phyloP scores from a whole-genome alignment of 1,139 yeast species.

The Suhomyces bolitotheri region DNA sequence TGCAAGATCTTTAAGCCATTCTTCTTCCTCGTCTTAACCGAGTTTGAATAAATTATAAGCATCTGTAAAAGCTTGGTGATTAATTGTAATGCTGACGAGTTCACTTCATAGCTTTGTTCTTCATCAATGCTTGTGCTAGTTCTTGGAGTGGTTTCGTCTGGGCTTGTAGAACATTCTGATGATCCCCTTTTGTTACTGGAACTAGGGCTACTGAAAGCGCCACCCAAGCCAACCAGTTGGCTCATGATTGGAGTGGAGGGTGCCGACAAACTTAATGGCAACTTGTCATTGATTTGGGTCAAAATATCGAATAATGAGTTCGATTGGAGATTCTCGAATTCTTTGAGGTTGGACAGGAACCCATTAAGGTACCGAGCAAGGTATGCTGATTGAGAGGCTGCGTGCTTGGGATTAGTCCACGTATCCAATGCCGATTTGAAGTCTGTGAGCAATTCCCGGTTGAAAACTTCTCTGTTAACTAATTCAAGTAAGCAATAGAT shows the following conservation, averaged over 20 bases:
- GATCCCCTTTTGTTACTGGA: conserved; percentile 7
- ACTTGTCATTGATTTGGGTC: conserved; percentile 40
- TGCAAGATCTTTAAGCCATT: conserved; percentile 36
- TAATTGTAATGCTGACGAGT: conserved; percentile 32
- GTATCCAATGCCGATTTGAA: conserved; percentile 28
- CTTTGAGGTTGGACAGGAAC: conserved; percentile 26
- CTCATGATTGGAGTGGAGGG: conserved; percentile 44
- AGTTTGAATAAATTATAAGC: conserved; percentile 38
- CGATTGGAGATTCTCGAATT: conserved; percentile 36
- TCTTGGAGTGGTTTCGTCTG: conserved; percentile 11
- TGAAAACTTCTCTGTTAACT: conserved; percentile 36
- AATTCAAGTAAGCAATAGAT: conserved; percentile 36
- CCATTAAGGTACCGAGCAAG: conserved; percentile 26
- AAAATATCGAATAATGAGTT: conserved; percentile 36
- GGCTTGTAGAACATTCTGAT: conserved; percentile 5
- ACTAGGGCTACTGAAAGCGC: conserved; percentile 8
- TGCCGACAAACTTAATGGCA: conserved; percentile 47
- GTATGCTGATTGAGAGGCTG: conserved; percentile 14
- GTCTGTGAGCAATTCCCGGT: conserved; percentile 26
- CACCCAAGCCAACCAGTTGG: conserved; percentile 17
- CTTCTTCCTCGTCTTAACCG: conserved; percentile 34
- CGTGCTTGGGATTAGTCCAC: conserved; percentile 28
- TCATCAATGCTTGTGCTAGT: conserved; percentile 11
- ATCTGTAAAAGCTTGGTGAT: conserved; percentile 36
- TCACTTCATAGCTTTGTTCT: conserved; percentile 12